Percentiles rank a stretch among this genome's conserved stretches.
These are phyloP conservation scores for Herpetomonas samuelpessoai DNA, from an alignment of 208 protist genomes.

Conservation along the genomic window DNA sequence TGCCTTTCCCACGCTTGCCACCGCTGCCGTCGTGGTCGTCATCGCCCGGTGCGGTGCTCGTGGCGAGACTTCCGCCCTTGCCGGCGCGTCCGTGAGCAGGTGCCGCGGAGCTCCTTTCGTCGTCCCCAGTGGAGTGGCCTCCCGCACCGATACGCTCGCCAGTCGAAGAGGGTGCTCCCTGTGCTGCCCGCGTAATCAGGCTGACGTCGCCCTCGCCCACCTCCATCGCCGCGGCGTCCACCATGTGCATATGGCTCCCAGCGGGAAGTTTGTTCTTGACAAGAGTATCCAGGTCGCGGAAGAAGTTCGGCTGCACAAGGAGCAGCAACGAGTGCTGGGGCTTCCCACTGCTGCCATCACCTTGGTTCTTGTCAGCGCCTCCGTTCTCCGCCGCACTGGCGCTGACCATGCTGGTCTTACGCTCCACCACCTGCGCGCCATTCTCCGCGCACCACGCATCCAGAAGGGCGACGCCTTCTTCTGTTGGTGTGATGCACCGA, in stretches of 20 bases:
- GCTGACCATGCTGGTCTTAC: constrained; percentile 1
- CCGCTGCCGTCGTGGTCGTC: constrained; percentile 7
- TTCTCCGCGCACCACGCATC: constrained; percentile 57
- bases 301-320: constrained; percentile 65
- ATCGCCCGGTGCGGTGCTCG: constrained; percentile 8
- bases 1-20: constrained; percentile 1
- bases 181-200: too few species aligned
- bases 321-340: constrained; percentile 39
- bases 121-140: too few species aligned
- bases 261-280: constrained; percentile 60
- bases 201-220: constrained; percentile 25
- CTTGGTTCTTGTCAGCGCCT: constrained; percentile 6
- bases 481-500: constrained; percentile 57
- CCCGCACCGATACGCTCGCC: too few species aligned
- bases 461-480: constrained; percentile 35
- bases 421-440: constrained; percentile 45
- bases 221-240: constrained; percentile 70
- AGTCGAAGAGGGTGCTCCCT: too few species aligned
- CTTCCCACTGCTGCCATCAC: constrained; percentile 1
- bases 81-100: background rate
- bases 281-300: constrained; percentile 69
- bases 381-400: background rate
- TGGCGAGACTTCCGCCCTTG: constrained; percentile 1
- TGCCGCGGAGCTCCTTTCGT: background rate
- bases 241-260: constrained; percentile 67